Conservation (phyloP, 2,329 filamentous ascomycete species). For the Sordariomycetes sp. region DNA sequence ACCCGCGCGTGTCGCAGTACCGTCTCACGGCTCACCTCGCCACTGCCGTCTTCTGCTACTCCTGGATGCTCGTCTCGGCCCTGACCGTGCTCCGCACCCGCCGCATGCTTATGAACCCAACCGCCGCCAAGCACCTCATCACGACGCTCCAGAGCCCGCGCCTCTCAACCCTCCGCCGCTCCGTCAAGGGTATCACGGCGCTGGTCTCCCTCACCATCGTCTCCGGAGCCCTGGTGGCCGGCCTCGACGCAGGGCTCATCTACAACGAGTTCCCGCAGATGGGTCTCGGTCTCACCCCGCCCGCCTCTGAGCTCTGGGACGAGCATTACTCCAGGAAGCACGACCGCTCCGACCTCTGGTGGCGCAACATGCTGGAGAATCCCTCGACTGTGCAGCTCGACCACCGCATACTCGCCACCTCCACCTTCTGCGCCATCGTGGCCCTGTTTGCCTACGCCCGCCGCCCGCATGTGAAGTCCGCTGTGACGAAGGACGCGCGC, state of each 20-base stretch:
- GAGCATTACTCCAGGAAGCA: conserved; percentile 72
- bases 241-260: conserved; percentile 90
- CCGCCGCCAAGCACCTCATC: conserved; percentile 49
- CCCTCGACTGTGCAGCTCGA: conserved; percentile 91
- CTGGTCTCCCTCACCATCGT: conserved; percentile 86
- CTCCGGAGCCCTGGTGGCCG: conserved; percentile 88
- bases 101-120: conserved; percentile 57
- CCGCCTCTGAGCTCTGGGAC: conserved; percentile 73
- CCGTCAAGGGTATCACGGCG: conserved; percentile 56
- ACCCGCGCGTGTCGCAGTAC: conserved; percentile 92
- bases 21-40: conserved; percentile 81
- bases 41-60: conserved; percentile 86
- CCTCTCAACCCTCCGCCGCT: conserved; percentile 64
- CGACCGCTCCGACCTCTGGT: conserved; percentile 78
- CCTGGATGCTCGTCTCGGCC: conserved; percentile 86
- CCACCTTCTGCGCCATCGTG: conserved; percentile 74
- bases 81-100: conserved; percentile 73
- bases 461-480: conserved; percentile 43
- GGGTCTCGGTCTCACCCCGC: conserved; percentile 75
- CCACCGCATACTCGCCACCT: conserved; percentile 83
- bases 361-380: conserved; percentile 97
- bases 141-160: conserved; percentile 52
- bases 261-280: conserved; percentile 99
- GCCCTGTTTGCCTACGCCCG: conserved; percentile 73
- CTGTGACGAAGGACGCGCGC: conserved; percentile 52